Evolutionary conservation across 2,329 filamentous ascomycete species (phyloP).

Genomic region (Aspergillus oerlinghausenensis): DNA sequence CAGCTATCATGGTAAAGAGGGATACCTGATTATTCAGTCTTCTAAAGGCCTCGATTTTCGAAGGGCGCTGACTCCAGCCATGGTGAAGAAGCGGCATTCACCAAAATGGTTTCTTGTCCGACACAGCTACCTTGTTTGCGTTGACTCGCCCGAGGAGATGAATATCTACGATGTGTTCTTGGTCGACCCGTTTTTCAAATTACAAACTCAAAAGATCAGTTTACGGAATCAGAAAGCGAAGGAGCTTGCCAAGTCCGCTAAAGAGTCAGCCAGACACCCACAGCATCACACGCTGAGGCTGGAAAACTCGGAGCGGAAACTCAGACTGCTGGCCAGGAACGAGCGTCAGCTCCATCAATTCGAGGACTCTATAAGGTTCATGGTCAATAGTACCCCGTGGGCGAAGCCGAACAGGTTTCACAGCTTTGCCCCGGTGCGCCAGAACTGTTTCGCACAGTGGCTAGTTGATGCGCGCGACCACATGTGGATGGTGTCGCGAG

Average conservation of each 20-base stretch:
- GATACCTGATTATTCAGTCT: constrained; percentile 85
- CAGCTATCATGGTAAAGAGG: constrained; percentile 97
- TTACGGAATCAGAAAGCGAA: constrained; percentile 47
- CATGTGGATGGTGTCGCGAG: constrained; percentile 98
- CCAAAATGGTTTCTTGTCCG: constrained; percentile 98
- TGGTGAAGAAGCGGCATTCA: constrained; percentile 75
- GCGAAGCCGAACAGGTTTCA: constrained; percentile 77
- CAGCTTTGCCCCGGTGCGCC: constrained; percentile 87
- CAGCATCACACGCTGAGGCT: constrained; percentile 83
- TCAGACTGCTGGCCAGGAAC: constrained; percentile 86
- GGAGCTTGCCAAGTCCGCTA: constrained; percentile 62
- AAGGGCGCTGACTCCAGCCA: constrained; percentile 70
- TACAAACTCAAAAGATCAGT: constrained; percentile 67
- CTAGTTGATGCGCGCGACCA: constrained; percentile 94
- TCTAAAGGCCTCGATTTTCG: constrained; percentile 84
- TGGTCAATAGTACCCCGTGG: constrained; percentile 81
- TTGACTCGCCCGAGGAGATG: constrained; percentile 98
- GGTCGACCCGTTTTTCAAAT: constrained; percentile 82
- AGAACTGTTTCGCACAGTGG: constrained; percentile 88
- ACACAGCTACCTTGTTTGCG: constrained; percentile 94
- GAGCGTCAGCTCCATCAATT: constrained; percentile 88
- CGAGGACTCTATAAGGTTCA: constrained; percentile 83
- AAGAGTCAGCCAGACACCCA: constrained; percentile 55
- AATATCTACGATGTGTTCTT: constrained; percentile 98
- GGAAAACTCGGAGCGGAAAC: constrained; percentile 85